A percentile compares a stretch with the other conserved stretches of the same genome.
phyloP scores from a whole-genome alignment of 805 yeast species.

The Hanseniaspora singularis region DNA sequence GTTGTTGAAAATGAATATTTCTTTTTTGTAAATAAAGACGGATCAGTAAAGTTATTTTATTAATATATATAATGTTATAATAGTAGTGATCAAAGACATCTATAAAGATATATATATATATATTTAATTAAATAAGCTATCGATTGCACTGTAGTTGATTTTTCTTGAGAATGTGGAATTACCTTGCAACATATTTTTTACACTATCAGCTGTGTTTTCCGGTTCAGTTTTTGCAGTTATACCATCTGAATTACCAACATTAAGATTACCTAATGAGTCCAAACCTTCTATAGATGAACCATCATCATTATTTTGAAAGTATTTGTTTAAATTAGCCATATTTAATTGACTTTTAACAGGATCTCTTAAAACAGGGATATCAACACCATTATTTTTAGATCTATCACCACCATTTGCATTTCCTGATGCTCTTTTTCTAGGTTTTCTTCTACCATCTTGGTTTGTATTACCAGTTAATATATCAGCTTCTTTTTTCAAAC shows the following conservation, averaged over 20 bases:
- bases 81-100: too few relatives aligned
- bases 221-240: conserved; percentile 26
- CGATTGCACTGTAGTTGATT: conserved; percentile 77
- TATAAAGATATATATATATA: neutral
- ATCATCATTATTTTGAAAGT: neutral
- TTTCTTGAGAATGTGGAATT: conserved; percentile 74
- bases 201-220: conserved; percentile 65
- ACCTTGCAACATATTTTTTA: conserved; percentile 53
- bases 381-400: conserved; percentile 19
- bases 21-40: conserved; percentile 46
- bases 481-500: conserved; percentile 78
- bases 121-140: conserved; percentile 33
- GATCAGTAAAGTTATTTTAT: conserved; percentile 6
- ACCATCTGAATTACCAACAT: neutral
- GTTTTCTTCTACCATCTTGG: conserved; percentile 38
- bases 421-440: conserved; percentile 27
- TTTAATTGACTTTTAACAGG: conserved; percentile 17
- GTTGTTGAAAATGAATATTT: conserved; percentile 53
- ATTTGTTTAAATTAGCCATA: conserved; percentile 20
- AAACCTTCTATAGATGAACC: conserved; percentile 18
- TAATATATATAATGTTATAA: too few relatives aligned
- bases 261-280: conserved; percentile 21
- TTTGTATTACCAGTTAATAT: conserved; percentile 64
- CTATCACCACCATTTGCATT: conserved; percentile 16
- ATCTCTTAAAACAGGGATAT: conserved; percentile 15